Evolutionary conservation across 2,329 filamentous ascomycete genomes (phyloP).

Genomic region (Neopestalotiopsis clavispora): DNA sequence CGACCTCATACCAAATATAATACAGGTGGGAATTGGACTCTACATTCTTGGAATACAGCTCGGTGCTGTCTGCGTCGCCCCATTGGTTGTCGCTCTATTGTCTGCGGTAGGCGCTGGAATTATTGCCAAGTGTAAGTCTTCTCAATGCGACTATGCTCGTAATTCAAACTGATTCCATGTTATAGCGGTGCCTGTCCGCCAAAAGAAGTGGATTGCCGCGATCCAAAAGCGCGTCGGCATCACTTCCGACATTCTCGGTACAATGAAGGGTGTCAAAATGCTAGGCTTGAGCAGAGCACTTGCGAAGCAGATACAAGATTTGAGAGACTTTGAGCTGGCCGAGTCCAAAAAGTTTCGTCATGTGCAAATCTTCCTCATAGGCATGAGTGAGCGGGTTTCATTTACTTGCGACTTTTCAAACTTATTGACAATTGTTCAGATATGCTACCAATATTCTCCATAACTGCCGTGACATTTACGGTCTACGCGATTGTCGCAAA

Average conservation of each 20-base stretch:
- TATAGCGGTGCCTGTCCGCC: slow-evolving; percentile 2
- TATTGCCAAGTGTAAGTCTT: neutral
- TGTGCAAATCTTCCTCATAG: slow-evolving; percentile 5
- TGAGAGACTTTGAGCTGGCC: slow-evolving; percentile 15
- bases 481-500: slow-evolving; percentile 17
- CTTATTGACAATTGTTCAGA: neutral
- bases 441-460: slow-evolving; percentile 3
- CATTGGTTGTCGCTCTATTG: slow-evolving; percentile 5
- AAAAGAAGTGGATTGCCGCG: slow-evolving; percentile 12
- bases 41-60: slow-evolving; percentile 8
- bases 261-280: slow-evolving; percentile 16
- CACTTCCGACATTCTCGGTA: slow-evolving; percentile 11
- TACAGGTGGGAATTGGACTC: slow-evolving; percentile 10
- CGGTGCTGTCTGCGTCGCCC: slow-evolving; percentile 10
- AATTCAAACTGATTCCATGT: neutral
- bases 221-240: slow-evolving; percentile 17
- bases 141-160: neutral
- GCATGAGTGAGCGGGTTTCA: neutral
- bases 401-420: neutral
- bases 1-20: slow-evolving; percentile 2
- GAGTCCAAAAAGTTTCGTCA: slow-evolving; percentile 15
- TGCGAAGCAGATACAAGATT: slow-evolving; percentile 12
- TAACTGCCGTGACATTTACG: slow-evolving; percentile 15
- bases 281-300: slow-evolving; percentile 3
- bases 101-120: neutral